A percentile compares a stretch with the other conserved stretches of the same genome.
Evolutionary conservation across 202 grass and related monocot genomes (phyloP).

Genomic region (Cymbopogon flexuosus): DNA sequence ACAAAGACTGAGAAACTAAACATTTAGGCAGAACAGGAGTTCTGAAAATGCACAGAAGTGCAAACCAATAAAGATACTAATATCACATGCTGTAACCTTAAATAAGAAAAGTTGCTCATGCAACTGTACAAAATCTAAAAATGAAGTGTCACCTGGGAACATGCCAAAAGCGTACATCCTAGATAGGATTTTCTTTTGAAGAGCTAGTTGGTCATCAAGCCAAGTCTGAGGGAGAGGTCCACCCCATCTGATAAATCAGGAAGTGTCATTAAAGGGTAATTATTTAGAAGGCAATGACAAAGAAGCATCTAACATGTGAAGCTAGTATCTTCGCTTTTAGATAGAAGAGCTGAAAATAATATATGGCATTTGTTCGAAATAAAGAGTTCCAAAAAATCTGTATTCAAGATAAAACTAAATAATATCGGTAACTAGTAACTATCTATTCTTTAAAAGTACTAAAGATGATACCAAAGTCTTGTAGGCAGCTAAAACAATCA

Average conservation of each 20-base stretch:
- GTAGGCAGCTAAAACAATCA: conserved; percentile 6
- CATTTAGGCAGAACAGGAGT: not conserved
- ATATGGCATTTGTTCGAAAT: not conserved
- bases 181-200: conserved; percentile 62
- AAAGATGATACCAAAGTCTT: not conserved
- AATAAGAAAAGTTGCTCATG: not conserved
- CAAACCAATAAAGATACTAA: not conserved
- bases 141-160: conserved; percentile 45
- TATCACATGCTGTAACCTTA: not conserved
- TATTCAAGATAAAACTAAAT: conserved; percentile 7
- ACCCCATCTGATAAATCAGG: conserved; percentile 49
- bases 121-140: not conserved
- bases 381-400: not conserved
- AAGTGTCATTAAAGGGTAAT: not conserved
- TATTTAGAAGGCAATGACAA: not conserved
- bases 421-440: not conserved
- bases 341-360: conserved; percentile 1
- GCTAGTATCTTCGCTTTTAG: not conserved
- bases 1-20: not conserved
- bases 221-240: conserved; percentile 59
- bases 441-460: conserved; percentile 1
- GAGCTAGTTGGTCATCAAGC: conserved; percentile 62
- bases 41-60: not conserved
- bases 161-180: conserved; percentile 68
- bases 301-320: not conserved